A percentile compares a stretch with the other conserved stretches of the same genome.
Evolutionary conservation across 495 filamentous ascomycete species (phyloP).

Genomic region (Aspergillus heteromorphus): DNA sequence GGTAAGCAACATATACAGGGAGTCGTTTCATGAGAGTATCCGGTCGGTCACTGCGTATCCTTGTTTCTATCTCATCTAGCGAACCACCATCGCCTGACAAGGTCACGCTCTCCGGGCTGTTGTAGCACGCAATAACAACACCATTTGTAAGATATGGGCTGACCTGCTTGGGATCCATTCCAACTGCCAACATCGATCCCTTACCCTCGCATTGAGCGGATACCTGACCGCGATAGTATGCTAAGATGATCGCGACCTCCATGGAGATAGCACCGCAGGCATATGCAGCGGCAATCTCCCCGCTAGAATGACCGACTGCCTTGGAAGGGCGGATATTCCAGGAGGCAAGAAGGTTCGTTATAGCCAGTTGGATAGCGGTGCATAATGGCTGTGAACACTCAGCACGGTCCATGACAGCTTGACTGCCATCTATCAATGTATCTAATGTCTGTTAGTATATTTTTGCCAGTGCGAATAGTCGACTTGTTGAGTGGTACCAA

Average conservation of each 20-base stretch:
- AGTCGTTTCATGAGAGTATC: constrained; percentile 20
- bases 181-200: constrained; percentile 33
- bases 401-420: not conserved
- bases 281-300: constrained; percentile 22
- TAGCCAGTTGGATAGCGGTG: constrained; percentile 27
- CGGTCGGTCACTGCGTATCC: not conserved
- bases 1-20: constrained; percentile 41
- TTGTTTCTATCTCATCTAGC: constrained; percentile 17
- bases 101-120: constrained; percentile 18
- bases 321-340: constrained; percentile 6
- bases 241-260: constrained; percentile 6
- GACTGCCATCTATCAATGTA: not conserved
- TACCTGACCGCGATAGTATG: constrained; percentile 14
- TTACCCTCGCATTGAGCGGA: not conserved
- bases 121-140: constrained; percentile 12
- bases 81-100: constrained; percentile 26
- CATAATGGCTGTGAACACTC: constrained; percentile 20
- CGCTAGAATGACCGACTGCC: constrained; percentile 17
- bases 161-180: constrained; percentile 19
- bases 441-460: not conserved
- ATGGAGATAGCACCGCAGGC: constrained; percentile 9
- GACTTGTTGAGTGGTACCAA: not conserved
- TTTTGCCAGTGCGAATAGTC: not conserved
- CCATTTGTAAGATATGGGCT: constrained; percentile 1
- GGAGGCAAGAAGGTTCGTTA: constrained; percentile 2